A percentile compares a stretch with the other conserved stretches of the same genome.
These are phyloP conservation scores for Groenewaldozyma auringiensis DNA, from an alignment of 1,139 yeast species.

Conservation along the genomic window DNA sequence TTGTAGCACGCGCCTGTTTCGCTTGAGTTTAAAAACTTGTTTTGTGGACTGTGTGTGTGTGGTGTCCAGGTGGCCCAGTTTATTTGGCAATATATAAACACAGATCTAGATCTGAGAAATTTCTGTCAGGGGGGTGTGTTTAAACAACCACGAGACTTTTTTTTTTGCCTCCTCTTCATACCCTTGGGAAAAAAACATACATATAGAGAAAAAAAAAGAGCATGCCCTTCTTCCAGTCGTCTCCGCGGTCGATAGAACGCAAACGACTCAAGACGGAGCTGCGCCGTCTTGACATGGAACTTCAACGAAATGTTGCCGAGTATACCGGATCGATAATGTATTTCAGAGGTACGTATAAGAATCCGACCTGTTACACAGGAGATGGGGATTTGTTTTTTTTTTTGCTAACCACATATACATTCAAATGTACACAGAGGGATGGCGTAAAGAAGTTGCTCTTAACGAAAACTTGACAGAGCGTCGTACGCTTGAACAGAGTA, in stretches of 20 bases:
- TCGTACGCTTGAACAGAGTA: background rate
- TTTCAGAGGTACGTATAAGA: background rate
- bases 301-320: background rate
- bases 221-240: background rate
- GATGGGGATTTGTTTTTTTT: background rate
- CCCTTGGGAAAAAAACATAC: too few species aligned
- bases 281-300: background rate
- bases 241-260: background rate
- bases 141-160: too few species aligned
- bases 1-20: too few species aligned
- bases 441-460: slow-evolving; percentile 7
- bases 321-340: background rate
- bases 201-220: too few species aligned
- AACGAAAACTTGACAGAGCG: slow-evolving; percentile 4
- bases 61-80: too few species aligned
- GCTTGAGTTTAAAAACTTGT: too few species aligned
- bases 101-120: too few species aligned
- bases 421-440: too few species aligned
- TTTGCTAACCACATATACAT: background rate
- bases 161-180: too few species aligned
- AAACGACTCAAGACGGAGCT: background rate
- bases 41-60: too few species aligned
- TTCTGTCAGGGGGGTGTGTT: too few species aligned
- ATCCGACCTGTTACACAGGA: background rate
- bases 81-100: too few species aligned